Evolutionary conservation across 768 basidiomycete genomes (phyloP), one percentile per base, ranked within the genome.

Genomic region (Solioccasus polychromus): DNA sequence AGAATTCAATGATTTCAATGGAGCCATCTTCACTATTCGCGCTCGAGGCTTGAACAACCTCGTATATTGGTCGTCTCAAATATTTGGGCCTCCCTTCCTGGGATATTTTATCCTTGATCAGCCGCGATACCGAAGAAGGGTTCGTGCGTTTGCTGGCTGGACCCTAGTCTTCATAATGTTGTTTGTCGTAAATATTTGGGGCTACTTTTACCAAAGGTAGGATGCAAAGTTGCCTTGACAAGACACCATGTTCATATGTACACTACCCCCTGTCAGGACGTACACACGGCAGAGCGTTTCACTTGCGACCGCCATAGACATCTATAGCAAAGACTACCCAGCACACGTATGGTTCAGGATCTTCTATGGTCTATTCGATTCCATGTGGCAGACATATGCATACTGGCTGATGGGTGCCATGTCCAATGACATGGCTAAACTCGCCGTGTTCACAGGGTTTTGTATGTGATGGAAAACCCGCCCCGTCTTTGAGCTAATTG

Each of bases 351-450:
- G 75, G 67, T 67, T 92, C 17, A 88, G 82, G 67, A 76, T 87
- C 46, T 78, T 82, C 62, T 87, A 78, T 55, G 84, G 88, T n/a
- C 52, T 91, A 2, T 73, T 90, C 41, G 90, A 92, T 48, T 74
- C 88, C 1, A 83, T 88, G 79, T 92, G 87, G 87, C 90, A 92
- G 61, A 88, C 85, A 3, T 80, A 80, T 0, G 80, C 81, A 3
- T 89, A 90, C 63, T 89, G 86, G 86, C 73, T 88, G 54, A 86
- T 88, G 79, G 89, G 90, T 24, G 84, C 86, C 12, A 87, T 92
- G 83, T 88, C 86, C 15, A 90, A 92, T 48, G 79, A 89, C 58
- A 80, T 86, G 3, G 77, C 75, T 4, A 88, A 87, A 63, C 77
- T 92, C 18, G 88, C 90, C 0, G 78, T 89, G 61, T 85, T 92